Base-by-base conservation (phyloP, 352 stramenopile genomes). In the Aphanomyces astaci region DNA sequence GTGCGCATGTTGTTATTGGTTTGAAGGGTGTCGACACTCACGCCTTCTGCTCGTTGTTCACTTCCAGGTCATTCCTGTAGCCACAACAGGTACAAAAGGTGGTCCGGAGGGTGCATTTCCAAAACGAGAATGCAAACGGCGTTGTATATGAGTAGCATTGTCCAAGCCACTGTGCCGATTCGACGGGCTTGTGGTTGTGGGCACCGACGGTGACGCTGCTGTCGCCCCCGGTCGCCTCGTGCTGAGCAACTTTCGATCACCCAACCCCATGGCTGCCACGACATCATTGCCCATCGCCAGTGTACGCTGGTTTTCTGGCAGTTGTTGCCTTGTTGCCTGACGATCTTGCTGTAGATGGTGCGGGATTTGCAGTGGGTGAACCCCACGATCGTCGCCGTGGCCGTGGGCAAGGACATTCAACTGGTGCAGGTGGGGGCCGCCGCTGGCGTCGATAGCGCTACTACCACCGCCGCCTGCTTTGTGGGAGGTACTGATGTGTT, bases 111-210 rank as follows among this genome's bases (percentile, higher is more conserved):
- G n/a, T n/a, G n/a, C n/a, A n/a, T n/a, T n/a, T n/a, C n/a, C n/a
- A n/a, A n/a, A n/a, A n/a, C n/a, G n/a, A n/a, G n/a, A n/a, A n/a
- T n/a, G n/a, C n/a, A n/a, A n/a, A n/a, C n/a, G n/a, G n/a, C n/a
- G n/a, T n/a, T n/a, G n/a, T n/a, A n/a, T n/a, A n/a, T n/a, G n/a
- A 59, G 5, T 64, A 94, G 86, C 78, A 9, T 59, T 94, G 30
- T 90, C 78, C 3, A 94, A 94, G 62, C 86, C 83, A 2, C 79
- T 91, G 52, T 15, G 90, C 36, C 84, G 86, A 17, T 79, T 91
- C 46, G 86, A 94, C 33, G 86, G 86, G 5, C 43, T 88, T 30
- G 54, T 92, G 27, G 62, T 94, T 3, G 84, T 92, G 3, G 86
- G 86, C 28, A 90, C 82, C 0, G 84, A 92, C 55, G 25, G 11